Percentiles rank a stretch among this genome's conserved stretches.
Conservation (phyloP, 768 basidiomycete species). For the Trametes elegans region DNA sequence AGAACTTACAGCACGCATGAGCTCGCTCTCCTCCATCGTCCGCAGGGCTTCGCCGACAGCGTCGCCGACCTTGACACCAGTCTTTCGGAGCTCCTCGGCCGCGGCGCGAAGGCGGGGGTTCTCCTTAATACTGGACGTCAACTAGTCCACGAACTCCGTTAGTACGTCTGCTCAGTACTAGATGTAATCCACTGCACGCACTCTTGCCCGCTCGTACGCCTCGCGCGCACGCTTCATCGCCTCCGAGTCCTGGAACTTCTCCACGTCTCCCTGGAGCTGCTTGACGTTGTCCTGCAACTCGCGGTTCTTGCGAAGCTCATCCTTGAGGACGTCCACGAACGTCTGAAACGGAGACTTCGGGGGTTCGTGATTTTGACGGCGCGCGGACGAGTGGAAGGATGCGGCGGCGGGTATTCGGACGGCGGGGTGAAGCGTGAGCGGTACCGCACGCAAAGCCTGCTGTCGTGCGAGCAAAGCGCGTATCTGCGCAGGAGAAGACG, state of each 20-base stretch:
- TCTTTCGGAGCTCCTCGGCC: constrained; percentile 86
- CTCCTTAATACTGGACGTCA: constrained; percentile 92
- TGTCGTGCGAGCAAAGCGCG: constrained; percentile 25
- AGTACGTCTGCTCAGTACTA: background rate
- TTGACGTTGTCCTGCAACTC: constrained; percentile 97
- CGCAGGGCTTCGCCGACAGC: constrained; percentile 90
- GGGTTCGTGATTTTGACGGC: constrained; percentile 53
- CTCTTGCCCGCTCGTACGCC: constrained; percentile 92
- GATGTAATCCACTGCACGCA: constrained; percentile 38
- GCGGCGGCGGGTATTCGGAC: constrained; percentile 16
- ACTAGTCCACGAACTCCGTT: no score
- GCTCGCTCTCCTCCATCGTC: constrained; percentile 91
- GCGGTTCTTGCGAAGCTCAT: constrained; percentile 90
- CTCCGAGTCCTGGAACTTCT: constrained; percentile 95
- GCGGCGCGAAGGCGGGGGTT: constrained; percentile 91
- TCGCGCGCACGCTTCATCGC: constrained; percentile 91
- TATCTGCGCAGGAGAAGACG: constrained; percentile 26
- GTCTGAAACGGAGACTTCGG: constrained; percentile 95
- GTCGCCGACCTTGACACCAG: constrained; percentile 90
- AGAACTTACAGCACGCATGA: constrained; percentile 74
- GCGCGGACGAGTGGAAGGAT: constrained; percentile 64
- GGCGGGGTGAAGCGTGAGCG: constrained; percentile 33
- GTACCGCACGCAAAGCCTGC: constrained; percentile 22
- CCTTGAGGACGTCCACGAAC: constrained; percentile 90
- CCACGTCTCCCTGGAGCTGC: constrained; percentile 95